These are phyloP conservation scores for Mycena haematopus DNA, from an alignment of 768 basidiomycete species.

Conservation along the genomic window DNA sequence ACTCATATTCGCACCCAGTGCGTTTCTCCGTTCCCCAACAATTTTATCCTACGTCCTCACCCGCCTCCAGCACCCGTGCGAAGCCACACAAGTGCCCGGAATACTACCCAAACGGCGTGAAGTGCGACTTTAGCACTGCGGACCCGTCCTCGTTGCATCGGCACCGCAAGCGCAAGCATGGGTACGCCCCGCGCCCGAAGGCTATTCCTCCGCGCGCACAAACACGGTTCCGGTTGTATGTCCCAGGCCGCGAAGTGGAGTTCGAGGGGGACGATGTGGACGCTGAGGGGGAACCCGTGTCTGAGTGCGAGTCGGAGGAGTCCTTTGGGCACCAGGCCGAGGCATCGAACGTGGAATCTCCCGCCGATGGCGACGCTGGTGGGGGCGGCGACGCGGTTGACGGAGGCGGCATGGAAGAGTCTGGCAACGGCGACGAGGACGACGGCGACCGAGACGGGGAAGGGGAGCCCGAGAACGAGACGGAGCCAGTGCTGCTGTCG, in stretches of 20 bases:
- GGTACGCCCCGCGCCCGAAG: conserved; percentile 22
- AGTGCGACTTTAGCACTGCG: conserved; percentile 22
- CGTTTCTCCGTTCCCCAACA: conserved; percentile 19
- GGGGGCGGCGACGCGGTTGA: neutral
- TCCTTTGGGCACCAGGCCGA: conserved; percentile 5
- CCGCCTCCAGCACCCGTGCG: conserved; percentile 22
- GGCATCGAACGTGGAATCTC: neutral
- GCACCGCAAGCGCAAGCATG: conserved; percentile 30
- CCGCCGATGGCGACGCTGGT: neutral
- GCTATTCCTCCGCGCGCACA: neutral
- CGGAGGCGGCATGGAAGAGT: neutral
- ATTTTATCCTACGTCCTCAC: neutral
- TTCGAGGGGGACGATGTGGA: conserved; percentile 9
- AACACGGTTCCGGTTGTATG: neutral
- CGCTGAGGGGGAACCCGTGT: conserved; percentile 18
- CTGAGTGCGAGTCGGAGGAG: conserved; percentile 27
- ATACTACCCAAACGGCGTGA: conserved; percentile 1
- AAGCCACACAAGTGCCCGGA: conserved; percentile 32
- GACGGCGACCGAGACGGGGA: conserved; percentile 13
- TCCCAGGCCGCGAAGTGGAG: neutral
- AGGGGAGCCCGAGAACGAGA: conserved; percentile 19
- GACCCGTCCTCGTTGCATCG: conserved; percentile 26
- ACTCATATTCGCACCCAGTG: conserved; percentile 40
- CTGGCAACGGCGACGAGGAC: neutral
- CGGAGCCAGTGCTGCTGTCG: conserved; percentile 8